Base-by-base conservation (phyloP, 768 basidiomycete genomes). In the Lactarius evosmus region DNA sequence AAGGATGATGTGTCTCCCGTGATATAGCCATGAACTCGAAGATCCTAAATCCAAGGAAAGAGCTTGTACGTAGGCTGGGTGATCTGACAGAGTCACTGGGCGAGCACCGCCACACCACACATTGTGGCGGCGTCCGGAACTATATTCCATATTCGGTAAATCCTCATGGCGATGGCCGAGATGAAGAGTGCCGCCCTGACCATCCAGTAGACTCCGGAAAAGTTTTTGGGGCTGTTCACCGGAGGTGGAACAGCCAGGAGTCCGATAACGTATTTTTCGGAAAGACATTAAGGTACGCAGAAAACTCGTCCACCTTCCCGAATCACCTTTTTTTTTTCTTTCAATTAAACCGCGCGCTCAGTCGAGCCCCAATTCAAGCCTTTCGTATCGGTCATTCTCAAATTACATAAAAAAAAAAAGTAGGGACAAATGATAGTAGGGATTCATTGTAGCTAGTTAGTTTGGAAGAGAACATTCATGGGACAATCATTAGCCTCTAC, bases 161-260 rank as follows among this genome's bases (percentile, higher is more conserved):
- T 36, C 7, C 19, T n/a, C 54, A 17, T 12, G 22, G 2, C 14
- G 32, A 27, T n/a, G 34, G 12, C 1, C 8, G 46, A 52, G 46
- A 52, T 4, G 25, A 41, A n/a, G n/a, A n/a, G n/a, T n/a, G 7
- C n/a, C 3, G 50, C 11, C 8, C 50, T 12, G 30, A n/a, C 40
- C 9, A 4, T 51, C 29, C 32, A 12, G 29, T n/a, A n/a, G 8
- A 19, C 25, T 51, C 63, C 58, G 63, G 33, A 19, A n/a, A 3
- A 61, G 22, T 61, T 65, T 63, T 65, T 29, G 30, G 9, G 59
- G 64, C 64, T 65, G 55, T 65, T 52, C 64, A 65, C 55, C 63
- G 63, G 63, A 33, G 22, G 27, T 58, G 11, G 4, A 29, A n/a
- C 51, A 50, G 46, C 46, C 33, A 44, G 27, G 19, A 44, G 33